Evolutionary conservation across 768 basidiomycete genomes (phyloP).

Genomic region (Pleurotus djamor): DNA sequence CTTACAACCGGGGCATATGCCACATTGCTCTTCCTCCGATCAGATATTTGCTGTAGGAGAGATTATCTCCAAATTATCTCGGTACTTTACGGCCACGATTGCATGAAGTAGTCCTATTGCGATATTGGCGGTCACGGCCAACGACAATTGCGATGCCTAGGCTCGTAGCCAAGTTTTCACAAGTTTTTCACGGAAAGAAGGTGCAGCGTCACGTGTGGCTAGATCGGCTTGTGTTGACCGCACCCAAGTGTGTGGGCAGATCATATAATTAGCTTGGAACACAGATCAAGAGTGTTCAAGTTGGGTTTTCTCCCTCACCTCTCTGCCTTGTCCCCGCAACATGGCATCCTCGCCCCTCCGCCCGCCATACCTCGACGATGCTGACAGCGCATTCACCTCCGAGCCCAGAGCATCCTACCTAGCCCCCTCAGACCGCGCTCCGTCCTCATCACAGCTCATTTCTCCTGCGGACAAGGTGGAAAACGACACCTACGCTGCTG

Average conservation of each 20-base stretch:
- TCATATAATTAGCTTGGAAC: conserved; percentile 6
- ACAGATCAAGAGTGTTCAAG: neutral
- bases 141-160: too few relatives aligned
- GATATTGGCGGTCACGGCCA: too few relatives aligned
- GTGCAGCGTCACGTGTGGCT: neutral
- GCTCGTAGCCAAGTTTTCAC: too few relatives aligned
- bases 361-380: neutral
- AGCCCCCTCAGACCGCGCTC: conserved; percentile 2
- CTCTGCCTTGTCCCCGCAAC: conserved; percentile 5
- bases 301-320: neutral
- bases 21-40: too few relatives aligned
- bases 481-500: neutral
- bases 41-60: too few relatives aligned
- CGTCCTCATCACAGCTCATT: conserved; percentile 6
- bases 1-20: too few relatives aligned
- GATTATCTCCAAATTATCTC: too few relatives aligned
- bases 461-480: neutral
- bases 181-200: neutral
- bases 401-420: neutral
- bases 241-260: neutral
- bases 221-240: conserved; percentile 3
- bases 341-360: conserved; percentile 6
- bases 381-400: neutral
- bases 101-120: too few relatives aligned
- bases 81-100: too few relatives aligned